A percentile compares a stretch with the other conserved stretches of the same genome.
phyloP scores from a whole-genome alignment of 2,329 filamentous ascomycete species.

The Cryoendolithus antarcticus region DNA sequence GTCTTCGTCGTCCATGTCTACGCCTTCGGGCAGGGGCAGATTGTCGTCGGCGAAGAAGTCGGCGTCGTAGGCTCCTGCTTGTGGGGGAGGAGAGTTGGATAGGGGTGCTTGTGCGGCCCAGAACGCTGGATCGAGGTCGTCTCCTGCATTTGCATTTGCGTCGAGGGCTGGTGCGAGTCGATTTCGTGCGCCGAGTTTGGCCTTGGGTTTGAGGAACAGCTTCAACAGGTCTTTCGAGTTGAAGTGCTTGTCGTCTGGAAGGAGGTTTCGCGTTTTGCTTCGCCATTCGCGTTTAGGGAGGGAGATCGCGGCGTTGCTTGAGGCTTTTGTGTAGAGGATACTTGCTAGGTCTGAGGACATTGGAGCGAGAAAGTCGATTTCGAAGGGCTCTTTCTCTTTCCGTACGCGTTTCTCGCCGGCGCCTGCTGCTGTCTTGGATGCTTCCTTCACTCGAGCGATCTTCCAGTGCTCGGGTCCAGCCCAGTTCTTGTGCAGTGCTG shows the following conservation, averaged over 20 bases:
- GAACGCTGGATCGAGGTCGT: constrained; percentile 88
- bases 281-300: constrained; percentile 92
- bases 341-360: constrained; percentile 61
- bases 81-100: constrained; percentile 38
- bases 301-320: constrained; percentile 68
- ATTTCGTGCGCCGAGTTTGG: constrained; percentile 60
- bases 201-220: constrained; percentile 90
- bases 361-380: constrained; percentile 76
- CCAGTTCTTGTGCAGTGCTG: constrained; percentile 95
- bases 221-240: constrained; percentile 82
- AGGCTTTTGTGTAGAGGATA: constrained; percentile 66
- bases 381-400: constrained; percentile 94
- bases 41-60: constrained; percentile 94
- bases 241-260: constrained; percentile 97
- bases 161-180: constrained; percentile 14
- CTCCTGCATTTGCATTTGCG: constrained; percentile 43
- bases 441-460: constrained; percentile 79
- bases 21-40: constrained; percentile 52
- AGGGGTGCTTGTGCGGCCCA: constrained; percentile 52
- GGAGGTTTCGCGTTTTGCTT: constrained; percentile 79
- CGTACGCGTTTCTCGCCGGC: constrained; percentile 55
- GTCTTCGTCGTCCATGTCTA: constrained; percentile 57
- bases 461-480: constrained; percentile 97
- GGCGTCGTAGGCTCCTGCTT: constrained; percentile 73
- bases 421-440: constrained; percentile 42